phyloP scores from a whole-genome alignment of 805 yeast genomes.

The Debaryomyces hansenii region DNA sequence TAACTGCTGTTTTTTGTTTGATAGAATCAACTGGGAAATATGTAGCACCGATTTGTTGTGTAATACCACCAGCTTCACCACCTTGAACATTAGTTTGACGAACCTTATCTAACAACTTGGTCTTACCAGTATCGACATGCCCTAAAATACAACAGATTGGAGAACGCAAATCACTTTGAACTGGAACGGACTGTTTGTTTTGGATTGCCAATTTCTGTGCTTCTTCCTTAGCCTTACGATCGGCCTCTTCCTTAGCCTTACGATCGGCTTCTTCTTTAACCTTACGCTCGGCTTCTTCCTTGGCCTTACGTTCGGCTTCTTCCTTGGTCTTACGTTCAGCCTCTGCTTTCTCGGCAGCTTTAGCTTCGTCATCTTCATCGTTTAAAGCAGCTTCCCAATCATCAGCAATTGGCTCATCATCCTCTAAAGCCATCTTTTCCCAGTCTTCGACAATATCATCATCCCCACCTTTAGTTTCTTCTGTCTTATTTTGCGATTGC shows the following conservation, averaged over 20 bases:
- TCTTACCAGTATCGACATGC: slow-evolving; percentile 99
- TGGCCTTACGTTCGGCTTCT: slow-evolving; percentile 28
- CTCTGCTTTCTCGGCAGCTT: slow-evolving; percentile 29
- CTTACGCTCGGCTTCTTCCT: slow-evolving; percentile 28
- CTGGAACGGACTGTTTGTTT: slow-evolving; percentile 12
- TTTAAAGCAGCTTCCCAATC: slow-evolving; percentile 51
- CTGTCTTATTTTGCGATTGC: slow-evolving; percentile 16
- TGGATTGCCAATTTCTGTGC: slow-evolving; percentile 12
- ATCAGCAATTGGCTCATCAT: slow-evolving; percentile 53
- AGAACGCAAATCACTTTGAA: slow-evolving; percentile 75
- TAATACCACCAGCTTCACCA: slow-evolving; percentile 99
- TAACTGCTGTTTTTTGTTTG: slow-evolving; percentile 84
- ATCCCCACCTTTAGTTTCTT: slow-evolving; percentile 19
- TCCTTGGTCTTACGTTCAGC: slow-evolving; percentile 28
- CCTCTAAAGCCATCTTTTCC: slow-evolving; percentile 72
- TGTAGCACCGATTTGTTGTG: slow-evolving; percentile 99
- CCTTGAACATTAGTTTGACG: slow-evolving; percentile 99
- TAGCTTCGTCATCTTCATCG: slow-evolving; percentile 24
- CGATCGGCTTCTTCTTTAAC: slow-evolving; percentile 19
- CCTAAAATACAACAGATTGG: slow-evolving; percentile 99
- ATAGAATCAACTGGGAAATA: slow-evolving; percentile 97
- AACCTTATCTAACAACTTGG: slow-evolving; percentile 92
- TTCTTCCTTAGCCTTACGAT: slow-evolving; percentile 36
- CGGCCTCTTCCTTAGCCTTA: slow-evolving; percentile 28
- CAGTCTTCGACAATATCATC: slow-evolving; percentile 78